Base-by-base conservation (phyloP, 2,329 filamentous ascomycete genomes). In the Capronia americana region DNA sequence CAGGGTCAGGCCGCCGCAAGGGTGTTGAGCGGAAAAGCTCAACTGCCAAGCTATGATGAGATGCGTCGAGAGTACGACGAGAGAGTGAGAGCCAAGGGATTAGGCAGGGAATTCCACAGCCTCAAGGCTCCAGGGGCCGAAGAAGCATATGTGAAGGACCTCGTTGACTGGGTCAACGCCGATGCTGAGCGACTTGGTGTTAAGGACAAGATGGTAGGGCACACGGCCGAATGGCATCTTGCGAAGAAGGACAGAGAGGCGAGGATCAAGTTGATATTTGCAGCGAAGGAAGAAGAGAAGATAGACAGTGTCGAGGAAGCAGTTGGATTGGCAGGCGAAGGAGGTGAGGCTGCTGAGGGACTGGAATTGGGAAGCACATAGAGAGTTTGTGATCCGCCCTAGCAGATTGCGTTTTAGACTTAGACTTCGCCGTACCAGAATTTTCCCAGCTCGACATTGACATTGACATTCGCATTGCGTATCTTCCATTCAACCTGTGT, bases 1-100 rank as follows among this genome's bases (percentile, higher is more conserved):
- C 89, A 92, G 73, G 88, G 87, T 0, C 85, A 88, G 69, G 84
- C 83, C 0, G 78, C 89, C 0, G 85, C 88, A 0, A 82, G 85
- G 2, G 83, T 88, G 0, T 80, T 88, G 3, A 79, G 85, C 0
- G 86, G 86, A 0, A 78, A 80, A 34, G 82, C 81, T 0, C 67
- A 71, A 1, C 73, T 90, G 23, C 87, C 88, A 0, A 67, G 74
- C 0, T 58, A 75, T 34, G 76, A 78, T 1, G 75, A 70, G 0
- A 86, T 79, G 72, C 70, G 75, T 23, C 48, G 46, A 0, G 75
- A 78, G 63, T 80, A 80, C 55, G 26, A 63, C 20, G 69, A 68
- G 5, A 70, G 70, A 14, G 41, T 77, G 6, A 54, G 59, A 14
- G 50, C 61, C 3, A 76, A 76, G 53, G 78, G 77, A 0, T 54